phyloP scores from a whole-genome alignment of 2,329 filamentous ascomycete species.

The Cladosporium austrohemisphaericum region DNA sequence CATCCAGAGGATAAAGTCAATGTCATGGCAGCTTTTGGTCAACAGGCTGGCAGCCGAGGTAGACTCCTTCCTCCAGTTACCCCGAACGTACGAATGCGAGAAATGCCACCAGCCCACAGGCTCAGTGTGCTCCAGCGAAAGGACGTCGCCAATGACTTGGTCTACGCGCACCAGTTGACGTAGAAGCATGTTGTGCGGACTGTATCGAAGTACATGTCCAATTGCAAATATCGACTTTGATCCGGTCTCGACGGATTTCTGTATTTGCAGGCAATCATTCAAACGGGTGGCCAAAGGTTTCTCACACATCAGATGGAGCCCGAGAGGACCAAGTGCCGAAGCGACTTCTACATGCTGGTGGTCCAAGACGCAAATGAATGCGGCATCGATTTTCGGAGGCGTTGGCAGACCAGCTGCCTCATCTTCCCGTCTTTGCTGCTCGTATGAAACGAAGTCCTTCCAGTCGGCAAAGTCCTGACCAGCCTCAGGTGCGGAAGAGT shows the following conservation, averaged over 20 bases:
- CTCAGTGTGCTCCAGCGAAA: conserved; percentile 87
- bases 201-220: conserved; percentile 90
- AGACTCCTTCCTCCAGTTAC: conserved; percentile 85
- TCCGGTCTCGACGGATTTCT: conserved; percentile 29
- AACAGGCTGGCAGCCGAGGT: conserved; percentile 76
- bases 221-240: conserved; percentile 68
- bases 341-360: conserved; percentile 83
- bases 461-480: conserved; percentile 67
- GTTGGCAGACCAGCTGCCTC: conserved; percentile 44
- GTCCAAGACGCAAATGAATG: conserved; percentile 75
- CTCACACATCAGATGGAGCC: conserved; percentile 86
- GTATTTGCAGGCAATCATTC: conserved; percentile 70
- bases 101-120: conserved; percentile 98
- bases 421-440: conserved; percentile 57
- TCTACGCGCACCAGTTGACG: conserved; percentile 73
- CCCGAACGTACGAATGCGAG: conserved; percentile 81
- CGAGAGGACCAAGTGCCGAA: conserved; percentile 63
- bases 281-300: conserved; percentile 85
- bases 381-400: conserved; percentile 48
- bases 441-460: conserved; percentile 72
- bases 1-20: conserved; percentile 89
- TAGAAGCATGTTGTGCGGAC: conserved; percentile 83
- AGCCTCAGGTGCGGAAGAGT: conserved; percentile 44
- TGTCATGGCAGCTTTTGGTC: conserved; percentile 94
- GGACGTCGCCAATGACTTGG: conserved; percentile 73